phyloP scores from a whole-genome alignment of 495 filamentous ascomycete genomes.

The Sabuloglossum arenarium region DNA sequence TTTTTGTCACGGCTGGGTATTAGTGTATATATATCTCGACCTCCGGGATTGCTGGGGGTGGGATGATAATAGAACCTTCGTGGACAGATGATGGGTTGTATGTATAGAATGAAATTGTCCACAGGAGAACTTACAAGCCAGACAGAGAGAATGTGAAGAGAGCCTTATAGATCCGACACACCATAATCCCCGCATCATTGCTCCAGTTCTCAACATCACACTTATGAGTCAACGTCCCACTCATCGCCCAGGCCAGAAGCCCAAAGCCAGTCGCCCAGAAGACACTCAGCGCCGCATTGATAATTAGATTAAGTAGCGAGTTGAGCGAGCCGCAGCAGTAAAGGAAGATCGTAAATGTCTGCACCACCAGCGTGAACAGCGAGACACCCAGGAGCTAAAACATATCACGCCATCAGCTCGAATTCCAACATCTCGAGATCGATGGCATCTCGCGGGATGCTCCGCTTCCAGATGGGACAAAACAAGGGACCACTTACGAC shows the following conservation, averaged over 20 bases:
- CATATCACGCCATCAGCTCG: neutral
- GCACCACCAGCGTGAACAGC: slow-evolving; percentile 31
- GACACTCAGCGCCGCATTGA: slow-evolving; percentile 29
- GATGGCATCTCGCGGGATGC: no score
- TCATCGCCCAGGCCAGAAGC: slow-evolving; percentile 35
- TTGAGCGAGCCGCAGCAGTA: slow-evolving; percentile 36
- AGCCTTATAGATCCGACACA: slow-evolving; percentile 45
- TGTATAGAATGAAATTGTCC: no score
- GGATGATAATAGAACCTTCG: no score
- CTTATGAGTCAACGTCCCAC: slow-evolving; percentile 31
- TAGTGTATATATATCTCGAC: neutral
- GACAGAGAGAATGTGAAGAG: slow-evolving; percentile 39
- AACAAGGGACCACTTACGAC: slow-evolving; percentile 24
- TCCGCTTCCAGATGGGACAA: no score
- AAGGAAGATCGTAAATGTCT: slow-evolving; percentile 29
- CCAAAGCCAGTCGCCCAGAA: slow-evolving; percentile 36
- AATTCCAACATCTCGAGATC: no score
- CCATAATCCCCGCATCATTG: slow-evolving; percentile 32
- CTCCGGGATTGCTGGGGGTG: no score
- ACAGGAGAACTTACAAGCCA: slow-evolving; percentile 17
- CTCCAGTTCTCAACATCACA: slow-evolving; percentile 35
- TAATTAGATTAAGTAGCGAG: slow-evolving; percentile 29
- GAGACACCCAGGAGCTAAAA: slow-evolving; percentile 32
- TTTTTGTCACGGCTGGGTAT: neutral
- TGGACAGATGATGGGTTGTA: no score